A percentile compares a stretch with the other conserved stretches of the same genome.
Evolutionary conservation across 768 basidiomycete species (phyloP).

Genomic region (Suillus paluster): DNA sequence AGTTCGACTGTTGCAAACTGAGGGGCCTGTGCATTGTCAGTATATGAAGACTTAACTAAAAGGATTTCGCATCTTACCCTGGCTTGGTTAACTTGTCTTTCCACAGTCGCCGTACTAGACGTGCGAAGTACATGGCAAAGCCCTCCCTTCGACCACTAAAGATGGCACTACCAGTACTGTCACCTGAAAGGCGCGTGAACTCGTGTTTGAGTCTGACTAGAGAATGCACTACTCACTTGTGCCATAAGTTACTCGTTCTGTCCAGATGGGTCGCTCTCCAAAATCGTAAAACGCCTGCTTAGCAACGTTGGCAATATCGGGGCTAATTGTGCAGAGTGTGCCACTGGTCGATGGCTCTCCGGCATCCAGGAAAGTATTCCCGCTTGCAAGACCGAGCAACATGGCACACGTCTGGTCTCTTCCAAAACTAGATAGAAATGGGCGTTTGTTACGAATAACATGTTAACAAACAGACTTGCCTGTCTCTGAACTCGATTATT

Average conservation of each 20-base stretch:
- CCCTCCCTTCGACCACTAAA: slow-evolving; percentile 92
- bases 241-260: slow-evolving; percentile 78
- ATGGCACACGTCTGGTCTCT: slow-evolving; percentile 92
- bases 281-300: slow-evolving; percentile 88
- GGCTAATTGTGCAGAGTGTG: slow-evolving; percentile 53
- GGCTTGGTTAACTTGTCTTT: slow-evolving; percentile 72
- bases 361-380: slow-evolving; percentile 77
- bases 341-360: slow-evolving; percentile 50
- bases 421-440: slow-evolving; percentile 66
- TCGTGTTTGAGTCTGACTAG: neutral
- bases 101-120: slow-evolving; percentile 89
- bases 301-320: slow-evolving; percentile 72
- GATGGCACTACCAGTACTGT: slow-evolving; percentile 71
- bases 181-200: slow-evolving; percentile 43
- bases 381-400: slow-evolving; percentile 84
- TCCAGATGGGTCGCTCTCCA: slow-evolving; percentile 83
- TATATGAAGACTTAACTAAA: slow-evolving; percentile 3
- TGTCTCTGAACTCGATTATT: slow-evolving; percentile 83
- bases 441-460: neutral
- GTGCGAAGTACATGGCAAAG: slow-evolving; percentile 82
- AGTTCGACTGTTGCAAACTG: slow-evolving; percentile 59
- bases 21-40: slow-evolving; percentile 36
- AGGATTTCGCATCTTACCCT: slow-evolving; percentile 46
- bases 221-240: slow-evolving; percentile 50
- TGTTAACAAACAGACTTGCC: slow-evolving; percentile 45